These are phyloP conservation scores for Poronia punctata DNA, from an alignment of 495 filamentous ascomycete species.

Conservation along the genomic window DNA sequence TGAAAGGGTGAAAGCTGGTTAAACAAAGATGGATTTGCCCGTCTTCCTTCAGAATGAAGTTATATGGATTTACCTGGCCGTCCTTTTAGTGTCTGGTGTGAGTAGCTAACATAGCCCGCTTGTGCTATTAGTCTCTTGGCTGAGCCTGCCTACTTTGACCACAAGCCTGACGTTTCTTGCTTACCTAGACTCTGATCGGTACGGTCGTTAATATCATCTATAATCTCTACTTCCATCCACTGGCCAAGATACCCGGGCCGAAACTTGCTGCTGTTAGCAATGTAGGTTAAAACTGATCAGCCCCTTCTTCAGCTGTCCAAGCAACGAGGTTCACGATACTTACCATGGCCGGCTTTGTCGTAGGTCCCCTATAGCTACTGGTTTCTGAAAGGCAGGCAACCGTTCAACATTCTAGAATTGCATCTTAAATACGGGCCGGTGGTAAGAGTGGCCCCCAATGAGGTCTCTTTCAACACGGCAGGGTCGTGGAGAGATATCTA, in stretches of 20 bases:
- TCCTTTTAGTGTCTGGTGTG: no score
- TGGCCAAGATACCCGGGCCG: not conserved
- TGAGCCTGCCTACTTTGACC: no score
- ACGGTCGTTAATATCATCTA: not conserved
- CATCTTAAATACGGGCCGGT: slow-evolving; percentile 27
- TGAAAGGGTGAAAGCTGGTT: no score
- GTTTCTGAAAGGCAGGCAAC: slow-evolving; percentile 12
- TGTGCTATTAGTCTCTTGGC: no score
- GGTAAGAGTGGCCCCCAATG: slow-evolving; percentile 44
- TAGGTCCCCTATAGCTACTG: slow-evolving; percentile 8
- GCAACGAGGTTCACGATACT: not conserved
- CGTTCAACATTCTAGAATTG: slow-evolving; percentile 7
- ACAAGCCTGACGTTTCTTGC: no score
- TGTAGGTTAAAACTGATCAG: no score
- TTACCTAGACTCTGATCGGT: not conserved
- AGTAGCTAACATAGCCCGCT: no score
- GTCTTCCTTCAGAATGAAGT: no score
- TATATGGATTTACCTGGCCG: no score
- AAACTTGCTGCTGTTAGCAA: slow-evolving; percentile 2
- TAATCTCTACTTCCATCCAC: not conserved
- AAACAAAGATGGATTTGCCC: no score
- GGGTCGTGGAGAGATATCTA: slow-evolving; percentile 50
- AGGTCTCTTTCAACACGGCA: slow-evolving; percentile 43
- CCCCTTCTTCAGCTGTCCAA: no score
- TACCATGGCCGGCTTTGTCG: not conserved